These are phyloP conservation scores for Pulveroboletus sp. DNA, from an alignment of 1,284 basidiomycete species.

Conservation along the genomic window DNA sequence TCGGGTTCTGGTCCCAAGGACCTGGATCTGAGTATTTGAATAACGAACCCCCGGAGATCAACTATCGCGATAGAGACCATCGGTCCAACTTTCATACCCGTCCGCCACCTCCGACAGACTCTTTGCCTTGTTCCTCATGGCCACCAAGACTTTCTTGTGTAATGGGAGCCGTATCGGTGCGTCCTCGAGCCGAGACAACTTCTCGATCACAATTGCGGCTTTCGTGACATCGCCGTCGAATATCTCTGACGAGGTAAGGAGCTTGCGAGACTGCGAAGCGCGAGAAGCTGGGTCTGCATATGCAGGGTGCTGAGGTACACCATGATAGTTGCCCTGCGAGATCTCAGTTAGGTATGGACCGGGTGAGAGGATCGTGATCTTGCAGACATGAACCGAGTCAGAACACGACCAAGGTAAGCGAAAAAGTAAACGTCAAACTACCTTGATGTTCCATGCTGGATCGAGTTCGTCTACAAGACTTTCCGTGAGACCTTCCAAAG, in stretches of 20 bases:
- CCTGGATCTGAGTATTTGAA: background rate
- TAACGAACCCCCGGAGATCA: background rate
- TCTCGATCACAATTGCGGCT: constrained; percentile 22
- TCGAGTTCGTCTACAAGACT: constrained; percentile 28
- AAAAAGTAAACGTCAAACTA: background rate
- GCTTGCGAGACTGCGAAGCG: constrained; percentile 7
- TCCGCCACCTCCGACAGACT: constrained; percentile 15
- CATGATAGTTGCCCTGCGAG: background rate
- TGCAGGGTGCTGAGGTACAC: constrained; percentile 21
- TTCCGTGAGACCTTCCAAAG: constrained; percentile 35
- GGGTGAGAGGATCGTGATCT: constrained; percentile 28
- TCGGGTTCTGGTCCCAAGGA: background rate
- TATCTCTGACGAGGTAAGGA: background rate
- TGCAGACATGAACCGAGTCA: background rate
- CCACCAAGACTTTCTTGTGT: constrained; percentile 14
- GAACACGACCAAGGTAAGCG: background rate
- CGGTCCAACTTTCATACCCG: constrained; percentile 26
- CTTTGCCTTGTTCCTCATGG: constrained; percentile 22
- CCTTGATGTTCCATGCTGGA: constrained; percentile 37
- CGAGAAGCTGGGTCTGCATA: constrained; percentile 17
- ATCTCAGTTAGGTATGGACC: constrained; percentile 29
- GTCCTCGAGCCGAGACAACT: constrained; percentile 18
- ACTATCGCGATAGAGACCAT: constrained; percentile 21
- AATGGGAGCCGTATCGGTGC: constrained; percentile 25
- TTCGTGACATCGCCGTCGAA: constrained; percentile 22